Evolutionary conservation across 2,329 filamentous ascomycete species (phyloP), one percentile per base, ranked within the genome.

Genomic region (Akanthomyces lecanii): DNA sequence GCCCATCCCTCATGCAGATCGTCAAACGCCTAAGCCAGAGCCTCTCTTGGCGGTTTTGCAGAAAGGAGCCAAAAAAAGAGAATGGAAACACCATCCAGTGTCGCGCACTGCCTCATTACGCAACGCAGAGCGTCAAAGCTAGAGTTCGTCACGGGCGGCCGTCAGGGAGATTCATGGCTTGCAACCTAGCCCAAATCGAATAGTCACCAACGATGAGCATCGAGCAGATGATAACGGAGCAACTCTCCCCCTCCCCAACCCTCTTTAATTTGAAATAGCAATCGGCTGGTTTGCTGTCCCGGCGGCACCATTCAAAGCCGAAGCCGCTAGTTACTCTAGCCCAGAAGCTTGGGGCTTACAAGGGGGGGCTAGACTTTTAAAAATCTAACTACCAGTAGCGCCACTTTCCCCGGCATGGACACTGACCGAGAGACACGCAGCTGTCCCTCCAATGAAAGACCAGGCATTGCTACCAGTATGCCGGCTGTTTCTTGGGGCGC

Each of bases 241-340:
- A 18, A 5, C 7, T 21, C 7, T 36, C 18, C 16, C 38, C 5
- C 51, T 5, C 51, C 23, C 51, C 18, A 4, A 53, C n/a, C 23
- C n/a, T n/a, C 18, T 55, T 12, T n/a, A 11, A 48, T 58, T 58
- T 48, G 28, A 30, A 38, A 59, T 40, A 11, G 44, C 18, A n/a
- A 7, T 5, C 47, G 56, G 56, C 33, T 51, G 45, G 56, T 59
- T 59, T 51, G 25, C 56, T 59, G 56, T 5, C 2, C 56, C 56
- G 56, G 56, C 56, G 56, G 55, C 33, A 59, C 21, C 30, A 59
- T 30, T 50, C 47, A 21, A 50, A 28, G 45, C 56, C 56, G 56
- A 59, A 25, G 44, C 44, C 44, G 18, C 44, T 47, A 47, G n/a
- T 23, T 21, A 14, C 10, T 6, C 16, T 36, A 40, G 51, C 18